These are phyloP conservation scores for Aphanomyces euteiches DNA, from an alignment of 352 stramenopile species.

Conservation along the genomic window DNA sequence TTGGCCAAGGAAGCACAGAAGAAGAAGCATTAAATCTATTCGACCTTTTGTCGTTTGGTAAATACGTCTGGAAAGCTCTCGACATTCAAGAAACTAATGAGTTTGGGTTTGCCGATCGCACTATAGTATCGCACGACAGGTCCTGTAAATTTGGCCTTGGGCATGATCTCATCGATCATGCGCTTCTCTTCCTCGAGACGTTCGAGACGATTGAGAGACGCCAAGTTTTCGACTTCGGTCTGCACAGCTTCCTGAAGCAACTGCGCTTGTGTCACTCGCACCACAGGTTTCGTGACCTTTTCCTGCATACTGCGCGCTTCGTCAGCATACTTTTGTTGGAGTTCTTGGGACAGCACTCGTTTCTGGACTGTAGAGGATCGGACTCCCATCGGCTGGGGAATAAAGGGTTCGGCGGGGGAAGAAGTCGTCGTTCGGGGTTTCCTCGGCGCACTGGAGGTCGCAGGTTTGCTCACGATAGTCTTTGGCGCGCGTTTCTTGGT, in stretches of 20 bases:
- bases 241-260: slow-evolving; percentile 67
- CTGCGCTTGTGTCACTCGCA: slow-evolving; percentile 62
- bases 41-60: slow-evolving; percentile 1
- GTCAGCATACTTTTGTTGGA: slow-evolving; percentile 40
- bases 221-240: slow-evolving; percentile 72
- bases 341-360: slow-evolving; percentile 26
- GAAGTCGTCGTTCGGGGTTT: not conserved
- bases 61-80: slow-evolving; percentile 64
- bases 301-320: slow-evolving; percentile 52
- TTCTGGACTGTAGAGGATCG: slow-evolving; percentile 24
- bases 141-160: slow-evolving; percentile 69
- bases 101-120: slow-evolving; percentile 55
- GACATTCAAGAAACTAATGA: slow-evolving; percentile 79
- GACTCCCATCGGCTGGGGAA: slow-evolving; percentile 12
- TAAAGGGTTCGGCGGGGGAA: not conserved
- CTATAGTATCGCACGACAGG: slow-evolving; percentile 68
- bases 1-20: slow-evolving; percentile 58
- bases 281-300: slow-evolving; percentile 42
- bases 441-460: slow-evolving; percentile 1
- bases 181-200: slow-evolving; percentile 83
- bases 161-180: slow-evolving; percentile 47
- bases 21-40: slow-evolving; percentile 51
- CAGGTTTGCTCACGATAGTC: not conserved
- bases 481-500: not conserved
- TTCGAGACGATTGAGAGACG: slow-evolving; percentile 74